phyloP scores from a whole-genome alignment of 2,329 filamentous ascomycete genomes.

The Alternaria solani region DNA sequence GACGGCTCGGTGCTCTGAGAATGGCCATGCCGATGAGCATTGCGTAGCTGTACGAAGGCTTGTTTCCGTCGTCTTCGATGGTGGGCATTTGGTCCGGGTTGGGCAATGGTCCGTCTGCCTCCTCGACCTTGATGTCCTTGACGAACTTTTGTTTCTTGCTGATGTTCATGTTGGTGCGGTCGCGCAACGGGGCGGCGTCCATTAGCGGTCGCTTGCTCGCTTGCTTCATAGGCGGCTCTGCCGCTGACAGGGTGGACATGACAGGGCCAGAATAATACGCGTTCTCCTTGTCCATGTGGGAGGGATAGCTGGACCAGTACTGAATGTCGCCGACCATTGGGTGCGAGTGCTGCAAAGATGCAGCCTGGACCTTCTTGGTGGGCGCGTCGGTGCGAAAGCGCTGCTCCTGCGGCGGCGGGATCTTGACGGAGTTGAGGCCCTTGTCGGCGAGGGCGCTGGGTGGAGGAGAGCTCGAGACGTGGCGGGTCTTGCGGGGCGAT shows the following conservation, averaged over 20 bases:
- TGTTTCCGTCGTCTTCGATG: conserved; percentile 84
- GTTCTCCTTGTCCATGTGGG: conserved; percentile 61
- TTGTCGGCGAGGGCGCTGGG: conserved; percentile 66
- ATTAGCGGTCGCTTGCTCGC: conserved; percentile 68
- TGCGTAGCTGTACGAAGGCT: conserved; percentile 93
- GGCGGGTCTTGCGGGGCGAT: conserved; percentile 74
- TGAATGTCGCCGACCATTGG: conserved; percentile 60
- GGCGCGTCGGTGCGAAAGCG: conserved; percentile 70
- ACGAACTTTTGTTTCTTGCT: conserved; percentile 71
- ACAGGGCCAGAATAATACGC: conserved; percentile 51
- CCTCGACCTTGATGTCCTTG: conserved; percentile 58
- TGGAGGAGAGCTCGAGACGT: conserved; percentile 66
- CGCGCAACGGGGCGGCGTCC: conserved; percentile 77
- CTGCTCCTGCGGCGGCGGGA: conserved; percentile 69
- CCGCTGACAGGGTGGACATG: conserved; percentile 34
- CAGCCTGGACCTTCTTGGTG: conserved; percentile 66
- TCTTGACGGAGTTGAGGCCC: conserved; percentile 71
- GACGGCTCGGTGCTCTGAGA: conserved; percentile 80
- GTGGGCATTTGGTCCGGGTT: conserved; percentile 80
- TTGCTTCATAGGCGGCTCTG: conserved; percentile 41
- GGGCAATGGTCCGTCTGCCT: conserved; percentile 64
- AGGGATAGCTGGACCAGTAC: conserved; percentile 58
- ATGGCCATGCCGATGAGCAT: conserved; percentile 97
- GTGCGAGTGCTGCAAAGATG: conserved; percentile 54
- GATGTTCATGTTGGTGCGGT: conserved; percentile 55